Evolutionary conservation across 805 yeast species (phyloP), one percentile per base, ranked within the genome.

Genomic region (Ogataea thermomethanolica): DNA sequence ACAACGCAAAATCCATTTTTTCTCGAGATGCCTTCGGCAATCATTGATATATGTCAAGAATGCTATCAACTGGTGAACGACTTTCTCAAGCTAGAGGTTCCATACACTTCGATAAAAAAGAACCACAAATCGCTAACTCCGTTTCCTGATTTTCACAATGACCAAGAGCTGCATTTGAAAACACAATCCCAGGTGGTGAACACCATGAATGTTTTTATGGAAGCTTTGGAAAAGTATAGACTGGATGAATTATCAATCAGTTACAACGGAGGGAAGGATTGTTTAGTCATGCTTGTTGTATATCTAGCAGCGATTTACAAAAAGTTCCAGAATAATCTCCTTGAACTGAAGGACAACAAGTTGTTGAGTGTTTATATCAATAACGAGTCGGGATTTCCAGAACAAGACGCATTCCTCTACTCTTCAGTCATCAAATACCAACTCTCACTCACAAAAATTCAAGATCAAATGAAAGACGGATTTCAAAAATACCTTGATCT

Each of bases 191-290:
- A 53, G 41, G 64, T 61, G 7, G 25, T 41, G 12, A 30, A 45
- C 12, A 41, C 65, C 0, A 44, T 53, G 17, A 25, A 38, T 1
- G 44, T 58, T 11, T 50, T 53, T 33, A 10, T 37, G 11, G 42
- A 48, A 8, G 46, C 51, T 3, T 42, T 64, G 5, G 44, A 55
- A 0, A 33, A 40, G 17, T 58, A 54, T 42, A 41, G 48, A 1
- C 38, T 66, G 10, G 66, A 70, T 9, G 80, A 83, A 43, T 63
- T 85, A 3, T 83, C 97, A 0, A 70, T 93, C 10, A 84, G 95
- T 2, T 93, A 84, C 61, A 93, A 93, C 58, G 99, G 99, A 8
- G 99, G 99, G 1, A 93, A 93, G 57, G 99, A 93, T 64, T 93
- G 98, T 54, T 75, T 90, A 33, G 97, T 90, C 24, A 79, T 91